Evolutionary conservation across 1,139 yeast species (phyloP), one percentile per base, ranked within the genome.

Genomic region (Lodderomyces pseudojiufengensis): DNA sequence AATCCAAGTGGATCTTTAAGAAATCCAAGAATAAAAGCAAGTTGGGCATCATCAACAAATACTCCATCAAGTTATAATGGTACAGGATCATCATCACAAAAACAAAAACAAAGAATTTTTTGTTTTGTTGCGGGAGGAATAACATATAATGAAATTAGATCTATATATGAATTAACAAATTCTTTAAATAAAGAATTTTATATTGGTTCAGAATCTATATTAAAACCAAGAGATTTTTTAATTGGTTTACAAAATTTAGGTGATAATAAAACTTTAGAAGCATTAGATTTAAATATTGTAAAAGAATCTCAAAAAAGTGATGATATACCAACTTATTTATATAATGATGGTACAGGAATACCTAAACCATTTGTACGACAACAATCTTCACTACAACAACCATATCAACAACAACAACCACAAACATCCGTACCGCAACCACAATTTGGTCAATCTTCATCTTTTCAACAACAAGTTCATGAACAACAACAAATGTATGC

Each of bases 81-180:
- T 18, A 21, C 31, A 18, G 32, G 29, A 9, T 10, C 22, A 5
- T 13, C 29, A 5, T 24, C 31, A 9, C 27, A 20, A 9, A 65
- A 71, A n/a, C 74, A 78, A 30, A 74, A 77, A 46, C 95, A 85
- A 51, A 63, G 92, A 32, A 70, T 90, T 7, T 77, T 90, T 48
- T 78, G 88, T 42, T 92, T 80, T 53, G 76, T 88, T 27, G 84
- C 94, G 1, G 99, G 99, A 15, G 98, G 98, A 9, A 63, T 85
- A 27, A 87, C 97, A 0, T 78, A 83, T 46, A 76, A 90, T 3
- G 99, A 94, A 55, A 64, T 84, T 29, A 73, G 94, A 40, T 73
- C 87, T 5, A 80, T 83, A 10, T 83, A 86, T 49, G 94, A 86
- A 47, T 68, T 88, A 33, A 74, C 87, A 5, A 59, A 65, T 13